These are phyloP conservation scores for Fusarium coicis DNA, from an alignment of 2,329 filamentous ascomycete genomes.

Conservation along the genomic window DNA sequence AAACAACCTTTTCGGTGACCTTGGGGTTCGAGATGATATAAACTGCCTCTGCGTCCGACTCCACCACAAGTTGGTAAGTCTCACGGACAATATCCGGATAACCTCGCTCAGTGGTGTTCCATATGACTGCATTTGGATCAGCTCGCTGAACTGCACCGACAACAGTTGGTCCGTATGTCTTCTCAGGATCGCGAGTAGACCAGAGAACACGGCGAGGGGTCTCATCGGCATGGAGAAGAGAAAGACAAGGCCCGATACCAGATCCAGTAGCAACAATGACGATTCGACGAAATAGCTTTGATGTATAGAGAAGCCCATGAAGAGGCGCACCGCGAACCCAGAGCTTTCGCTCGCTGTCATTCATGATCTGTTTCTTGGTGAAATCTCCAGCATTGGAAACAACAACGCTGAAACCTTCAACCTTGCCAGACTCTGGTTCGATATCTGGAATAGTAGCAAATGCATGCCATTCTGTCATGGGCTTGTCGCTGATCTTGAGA, in stretches of 20 bases:
- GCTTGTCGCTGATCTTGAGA: conserved; percentile 26
- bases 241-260: conserved; percentile 12
- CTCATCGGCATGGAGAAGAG: conserved; percentile 2
- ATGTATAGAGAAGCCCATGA: conserved; percentile 1
- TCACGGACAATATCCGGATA: conserved; percentile 13
- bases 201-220: conserved; percentile 11
- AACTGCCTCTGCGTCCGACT: conserved; percentile 13
- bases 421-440: conserved; percentile 11
- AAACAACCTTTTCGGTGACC: conserved; percentile 15
- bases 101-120: conserved; percentile 16
- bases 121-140: conserved; percentile 12
- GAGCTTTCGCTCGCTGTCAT: conserved; percentile 2
- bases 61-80: conserved; percentile 17
- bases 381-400: conserved; percentile 16
- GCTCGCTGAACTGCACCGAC: conserved; percentile 6
- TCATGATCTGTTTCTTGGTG: conserved; percentile 18
- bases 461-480: conserved; percentile 13
- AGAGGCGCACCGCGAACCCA: conserved; percentile 19
- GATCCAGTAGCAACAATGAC: conserved; percentile 13
- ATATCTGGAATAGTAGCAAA: conserved; percentile 20
- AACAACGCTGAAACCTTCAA: conserved; percentile 14
- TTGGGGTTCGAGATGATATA: conserved; percentile 21
- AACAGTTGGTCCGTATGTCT: conserved; percentile 6
- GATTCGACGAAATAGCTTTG: conserved; percentile 7
- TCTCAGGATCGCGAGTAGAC: conserved; percentile 15